phyloP scores from a whole-genome alignment of 495 filamentous ascomycete species.

The Aspergillus panamensis region DNA sequence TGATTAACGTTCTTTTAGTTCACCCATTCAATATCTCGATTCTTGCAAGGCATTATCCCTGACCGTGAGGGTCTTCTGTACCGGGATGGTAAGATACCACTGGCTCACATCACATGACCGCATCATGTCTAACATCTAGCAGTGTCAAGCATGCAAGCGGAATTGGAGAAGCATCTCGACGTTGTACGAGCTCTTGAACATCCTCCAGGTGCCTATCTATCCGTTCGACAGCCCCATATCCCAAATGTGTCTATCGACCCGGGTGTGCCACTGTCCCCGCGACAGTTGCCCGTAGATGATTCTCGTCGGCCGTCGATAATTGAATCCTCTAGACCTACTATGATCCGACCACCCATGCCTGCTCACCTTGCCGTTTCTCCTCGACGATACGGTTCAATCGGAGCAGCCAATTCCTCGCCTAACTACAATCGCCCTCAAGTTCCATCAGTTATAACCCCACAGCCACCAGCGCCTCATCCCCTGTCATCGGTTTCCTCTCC shows the following conservation, averaged over 20 bases:
- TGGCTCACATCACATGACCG: conserved; percentile 1
- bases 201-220: conserved; percentile 69
- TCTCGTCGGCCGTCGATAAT: conserved; percentile 60
- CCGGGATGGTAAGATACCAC: conserved; percentile 47
- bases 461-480: conserved; percentile 67
- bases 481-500: conserved; percentile 72
- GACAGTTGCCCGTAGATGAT: conserved; percentile 84
- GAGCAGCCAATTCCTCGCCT: conserved; percentile 67
- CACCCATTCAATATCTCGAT: conserved; percentile 74
- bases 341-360: conserved; percentile 69
- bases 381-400: conserved; percentile 81
- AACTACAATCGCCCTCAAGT: conserved; percentile 62
- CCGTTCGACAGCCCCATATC: conserved; percentile 73
- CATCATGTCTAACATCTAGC: conserved; percentile 17
- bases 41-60: conserved; percentile 65
- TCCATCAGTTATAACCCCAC: conserved; percentile 63
- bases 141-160: conserved; percentile 79
- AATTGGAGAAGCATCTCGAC: conserved; percentile 82
- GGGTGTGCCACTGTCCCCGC: conserved; percentile 83
- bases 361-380: conserved; percentile 74
- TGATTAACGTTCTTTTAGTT: conserved; percentile 39
- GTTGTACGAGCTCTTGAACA: conserved; percentile 67
- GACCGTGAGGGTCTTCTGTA: conserved; percentile 58
- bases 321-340: conserved; percentile 27
- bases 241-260: conserved; percentile 63